Conservation (phyloP, 2,329 filamentous ascomycete genomes). For the Pestalotiopsis sp. region DNA sequence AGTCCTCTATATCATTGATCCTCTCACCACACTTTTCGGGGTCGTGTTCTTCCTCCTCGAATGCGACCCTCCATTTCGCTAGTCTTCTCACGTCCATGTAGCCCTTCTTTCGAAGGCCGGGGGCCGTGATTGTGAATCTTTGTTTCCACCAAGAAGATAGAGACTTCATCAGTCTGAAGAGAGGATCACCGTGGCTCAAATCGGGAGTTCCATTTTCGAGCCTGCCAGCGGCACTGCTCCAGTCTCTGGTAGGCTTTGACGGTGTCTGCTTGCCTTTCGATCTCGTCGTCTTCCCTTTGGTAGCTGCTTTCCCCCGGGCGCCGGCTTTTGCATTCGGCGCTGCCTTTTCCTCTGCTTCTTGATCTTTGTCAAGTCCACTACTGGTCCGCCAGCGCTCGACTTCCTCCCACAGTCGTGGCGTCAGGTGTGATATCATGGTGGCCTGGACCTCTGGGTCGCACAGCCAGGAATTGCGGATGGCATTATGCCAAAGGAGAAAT, state of each 20-base stretch:
- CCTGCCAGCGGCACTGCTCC: constrained; percentile 70
- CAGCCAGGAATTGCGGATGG: constrained; percentile 81
- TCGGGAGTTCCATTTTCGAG: constrained; percentile 74
- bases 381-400: constrained; percentile 72
- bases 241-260: constrained; percentile 59
- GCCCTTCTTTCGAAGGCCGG: constrained; percentile 84
- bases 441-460: constrained; percentile 77
- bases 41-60: constrained; percentile 65
- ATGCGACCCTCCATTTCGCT: constrained; percentile 73
- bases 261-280: constrained; percentile 26
- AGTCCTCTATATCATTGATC: constrained; percentile 67
- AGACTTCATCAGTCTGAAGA: constrained; percentile 74
- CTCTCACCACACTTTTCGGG: constrained; percentile 74
- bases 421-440: constrained; percentile 74
- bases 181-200: constrained; percentile 80
- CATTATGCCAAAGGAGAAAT: constrained; percentile 86
- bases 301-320: constrained; percentile 38
- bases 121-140: constrained; percentile 75
- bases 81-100: constrained; percentile 81
- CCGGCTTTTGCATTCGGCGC: constrained; percentile 27
- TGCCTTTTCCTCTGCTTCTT: constrained; percentile 31
- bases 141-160: constrained; percentile 89
- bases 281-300: constrained; percentile 39
- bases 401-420: constrained; percentile 70
- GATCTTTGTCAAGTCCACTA: constrained; percentile 61